Conservation (phyloP, 352 stramenopile species). For the Pythium rishiriense region DNA sequence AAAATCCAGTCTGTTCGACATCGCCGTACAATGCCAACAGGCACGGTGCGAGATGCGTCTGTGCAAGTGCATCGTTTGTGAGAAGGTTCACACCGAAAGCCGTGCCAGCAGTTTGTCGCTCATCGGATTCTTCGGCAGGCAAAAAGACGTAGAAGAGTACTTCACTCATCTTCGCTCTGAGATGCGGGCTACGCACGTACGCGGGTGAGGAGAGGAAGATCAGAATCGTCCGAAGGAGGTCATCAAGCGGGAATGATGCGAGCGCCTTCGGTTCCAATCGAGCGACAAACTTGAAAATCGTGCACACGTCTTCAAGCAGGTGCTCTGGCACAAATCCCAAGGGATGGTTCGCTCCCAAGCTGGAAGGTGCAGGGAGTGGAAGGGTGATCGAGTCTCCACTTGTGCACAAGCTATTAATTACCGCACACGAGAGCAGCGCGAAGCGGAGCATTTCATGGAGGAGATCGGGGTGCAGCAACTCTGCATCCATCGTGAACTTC, state of each 20-base stretch:
- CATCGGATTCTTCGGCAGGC: constrained; percentile 80
- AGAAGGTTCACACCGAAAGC: constrained; percentile 59
- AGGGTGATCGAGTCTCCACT: constrained; percentile 30
- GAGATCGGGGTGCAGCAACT: constrained; percentile 76
- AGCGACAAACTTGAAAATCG: constrained; percentile 90
- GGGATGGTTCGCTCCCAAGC: constrained; percentile 31
- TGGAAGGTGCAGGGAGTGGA: constrained; percentile 38
- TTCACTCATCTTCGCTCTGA: constrained; percentile 96
- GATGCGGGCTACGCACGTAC: constrained; percentile 89
- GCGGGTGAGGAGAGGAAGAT: constrained; percentile 89
- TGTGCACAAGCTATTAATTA: constrained; percentile 63
- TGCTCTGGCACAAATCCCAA: constrained; percentile 93
- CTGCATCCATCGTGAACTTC: constrained; percentile 83
- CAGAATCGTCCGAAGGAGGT: constrained; percentile 91
- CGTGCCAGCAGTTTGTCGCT: constrained; percentile 63
- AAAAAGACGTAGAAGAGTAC: constrained; percentile 97
- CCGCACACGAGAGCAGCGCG: constrained; percentile 57
- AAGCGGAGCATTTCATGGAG: constrained; percentile 79
- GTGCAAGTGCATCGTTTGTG: constrained; percentile 60
- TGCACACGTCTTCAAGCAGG: constrained; percentile 94
- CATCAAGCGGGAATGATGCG: constrained; percentile 77
- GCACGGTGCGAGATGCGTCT: constrained; percentile 91
- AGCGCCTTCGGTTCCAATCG: constrained; percentile 87
- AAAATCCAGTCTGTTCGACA: constrained; percentile 97
- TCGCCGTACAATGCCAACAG: constrained; percentile 98